phyloP scores from a whole-genome alignment of 495 filamentous ascomycete genomes.

The Cryomyces minteri region DNA sequence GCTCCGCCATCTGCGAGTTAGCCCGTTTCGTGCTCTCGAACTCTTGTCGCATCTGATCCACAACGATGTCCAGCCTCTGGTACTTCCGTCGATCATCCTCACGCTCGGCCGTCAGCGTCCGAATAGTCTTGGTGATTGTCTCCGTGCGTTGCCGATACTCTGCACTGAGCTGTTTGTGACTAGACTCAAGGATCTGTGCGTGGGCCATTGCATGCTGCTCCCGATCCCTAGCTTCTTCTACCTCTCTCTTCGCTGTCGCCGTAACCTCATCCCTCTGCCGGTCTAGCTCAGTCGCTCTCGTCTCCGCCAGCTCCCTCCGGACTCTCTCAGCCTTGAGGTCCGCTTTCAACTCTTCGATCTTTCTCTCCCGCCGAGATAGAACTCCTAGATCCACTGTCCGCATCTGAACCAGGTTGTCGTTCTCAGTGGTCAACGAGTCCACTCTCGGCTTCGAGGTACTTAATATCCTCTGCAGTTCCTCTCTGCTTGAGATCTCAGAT shows the following conservation, averaged over 20 bases:
- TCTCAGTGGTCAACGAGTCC: slow-evolving; percentile 54
- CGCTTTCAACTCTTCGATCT: slow-evolving; percentile 13
- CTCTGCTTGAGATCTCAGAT: slow-evolving; percentile 37
- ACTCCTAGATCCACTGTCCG: slow-evolving; percentile 8
- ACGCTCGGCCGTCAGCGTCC: neutral
- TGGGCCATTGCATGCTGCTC: slow-evolving; percentile 10
- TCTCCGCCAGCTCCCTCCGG: slow-evolving; percentile 7
- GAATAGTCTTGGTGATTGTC: slow-evolving; percentile 8
- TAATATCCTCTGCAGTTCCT: slow-evolving; percentile 29
- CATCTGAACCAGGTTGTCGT: slow-evolving; percentile 40
- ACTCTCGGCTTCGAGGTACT: slow-evolving; percentile 58
- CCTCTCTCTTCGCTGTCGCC: slow-evolving; percentile 2
- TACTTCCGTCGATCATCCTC: slow-evolving; percentile 8
- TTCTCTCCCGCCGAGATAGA: slow-evolving; percentile 8
- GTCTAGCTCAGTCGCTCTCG: slow-evolving; percentile 3
- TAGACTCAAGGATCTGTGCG: slow-evolving; percentile 12
- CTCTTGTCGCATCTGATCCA: slow-evolving; percentile 14
- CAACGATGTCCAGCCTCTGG: slow-evolving; percentile 10
- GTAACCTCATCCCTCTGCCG: slow-evolving; percentile 5
- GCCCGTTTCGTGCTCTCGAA: slow-evolving; percentile 7
- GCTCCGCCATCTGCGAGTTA: slow-evolving; percentile 5
- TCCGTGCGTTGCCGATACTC: slow-evolving; percentile 12
- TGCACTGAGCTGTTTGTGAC: slow-evolving; percentile 9
- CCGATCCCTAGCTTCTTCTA: slow-evolving; percentile 5
- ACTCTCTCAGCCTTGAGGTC: slow-evolving; percentile 7